Evolutionary conservation across 805 yeast genomes (phyloP).

Genomic region (Ogataea methylovora): DNA sequence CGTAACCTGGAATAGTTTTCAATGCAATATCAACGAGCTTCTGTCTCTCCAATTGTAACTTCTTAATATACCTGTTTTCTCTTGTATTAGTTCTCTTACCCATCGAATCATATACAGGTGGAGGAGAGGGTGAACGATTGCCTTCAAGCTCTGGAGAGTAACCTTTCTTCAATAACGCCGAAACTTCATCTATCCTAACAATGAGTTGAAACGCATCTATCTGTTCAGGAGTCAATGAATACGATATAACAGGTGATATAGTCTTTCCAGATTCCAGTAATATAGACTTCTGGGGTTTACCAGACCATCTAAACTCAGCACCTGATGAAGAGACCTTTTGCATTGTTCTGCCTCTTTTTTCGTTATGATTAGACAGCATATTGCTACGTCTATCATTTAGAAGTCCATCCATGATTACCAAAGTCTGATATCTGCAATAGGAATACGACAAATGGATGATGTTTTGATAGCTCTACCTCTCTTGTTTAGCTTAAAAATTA

Average conservation of each 20-base stretch:
- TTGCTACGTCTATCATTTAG: too few relatives aligned
- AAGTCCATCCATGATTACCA: too few relatives aligned
- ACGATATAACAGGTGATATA: constrained; percentile 10
- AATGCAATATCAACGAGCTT: constrained; percentile 69
- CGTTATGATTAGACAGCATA: too few relatives aligned
- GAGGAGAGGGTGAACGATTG: constrained; percentile 72
- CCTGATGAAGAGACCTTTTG: too few relatives aligned
- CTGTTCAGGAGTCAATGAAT: constrained; percentile 64
- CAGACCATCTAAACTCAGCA: constrained; percentile 9
- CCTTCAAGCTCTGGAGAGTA: constrained; percentile 38
- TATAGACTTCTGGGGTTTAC: constrained; percentile 4
- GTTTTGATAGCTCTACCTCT: too few relatives aligned
- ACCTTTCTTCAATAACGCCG: constrained; percentile 47
- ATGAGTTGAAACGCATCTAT: constrained; percentile 62
- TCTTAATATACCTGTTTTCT: constrained; percentile 54
- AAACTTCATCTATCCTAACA: constrained; percentile 75
- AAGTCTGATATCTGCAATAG: too few relatives aligned
- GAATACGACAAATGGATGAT: too few relatives aligned
- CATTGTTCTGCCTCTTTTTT: too few relatives aligned
- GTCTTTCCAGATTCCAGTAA: constrained; percentile 9
- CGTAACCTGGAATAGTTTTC: constrained; percentile 63
- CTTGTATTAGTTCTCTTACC: constrained; percentile 87
- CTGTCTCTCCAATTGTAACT: constrained; percentile 74
- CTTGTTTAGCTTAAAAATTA: too few relatives aligned
- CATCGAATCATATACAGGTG: constrained; percentile 76